Evolutionary conservation across 2,329 filamentous ascomycete species (phyloP).

Genomic region (Trichoderma polysporum): DNA sequence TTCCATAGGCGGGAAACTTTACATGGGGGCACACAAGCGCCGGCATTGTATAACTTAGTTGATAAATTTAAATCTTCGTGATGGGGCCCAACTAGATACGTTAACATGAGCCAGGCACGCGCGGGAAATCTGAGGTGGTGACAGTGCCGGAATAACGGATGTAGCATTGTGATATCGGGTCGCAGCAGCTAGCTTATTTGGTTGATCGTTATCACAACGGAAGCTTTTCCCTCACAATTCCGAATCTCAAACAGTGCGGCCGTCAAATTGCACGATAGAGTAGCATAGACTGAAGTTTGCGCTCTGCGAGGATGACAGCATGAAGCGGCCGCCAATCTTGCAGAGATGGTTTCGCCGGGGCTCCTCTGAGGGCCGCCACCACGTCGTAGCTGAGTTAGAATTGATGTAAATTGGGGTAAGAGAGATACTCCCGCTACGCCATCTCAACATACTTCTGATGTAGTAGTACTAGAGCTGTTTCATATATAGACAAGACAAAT

Average conservation of each 20-base stretch:
- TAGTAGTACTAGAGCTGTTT: background rate
- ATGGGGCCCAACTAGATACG: background rate
- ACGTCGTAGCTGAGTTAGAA: background rate
- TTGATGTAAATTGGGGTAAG: background rate
- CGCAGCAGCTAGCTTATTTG: background rate
- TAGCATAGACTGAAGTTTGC: slow-evolving; percentile 13
- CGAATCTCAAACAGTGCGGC: background rate
- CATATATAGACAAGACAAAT: background rate
- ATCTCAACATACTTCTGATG: background rate
- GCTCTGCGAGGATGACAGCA: slow-evolving; percentile 14
- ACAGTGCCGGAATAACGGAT: background rate
- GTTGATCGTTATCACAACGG: background rate
- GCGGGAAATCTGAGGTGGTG: background rate
- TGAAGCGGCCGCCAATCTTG: background rate
- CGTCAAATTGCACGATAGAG: background rate
- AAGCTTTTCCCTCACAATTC: background rate
- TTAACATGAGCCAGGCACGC: background rate
- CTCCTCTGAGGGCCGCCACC: background rate
- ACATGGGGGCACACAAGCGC: background rate
- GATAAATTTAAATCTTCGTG: background rate
- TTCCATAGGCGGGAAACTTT: background rate
- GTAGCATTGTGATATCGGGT: background rate
- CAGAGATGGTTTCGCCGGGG: background rate
- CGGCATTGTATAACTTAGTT: background rate
- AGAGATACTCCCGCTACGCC: background rate